Evolutionary conservation across 2,329 filamentous ascomycete genomes (phyloP), one percentile per base, ranked within the genome.

Genomic region (Helminthosporium solani): DNA sequence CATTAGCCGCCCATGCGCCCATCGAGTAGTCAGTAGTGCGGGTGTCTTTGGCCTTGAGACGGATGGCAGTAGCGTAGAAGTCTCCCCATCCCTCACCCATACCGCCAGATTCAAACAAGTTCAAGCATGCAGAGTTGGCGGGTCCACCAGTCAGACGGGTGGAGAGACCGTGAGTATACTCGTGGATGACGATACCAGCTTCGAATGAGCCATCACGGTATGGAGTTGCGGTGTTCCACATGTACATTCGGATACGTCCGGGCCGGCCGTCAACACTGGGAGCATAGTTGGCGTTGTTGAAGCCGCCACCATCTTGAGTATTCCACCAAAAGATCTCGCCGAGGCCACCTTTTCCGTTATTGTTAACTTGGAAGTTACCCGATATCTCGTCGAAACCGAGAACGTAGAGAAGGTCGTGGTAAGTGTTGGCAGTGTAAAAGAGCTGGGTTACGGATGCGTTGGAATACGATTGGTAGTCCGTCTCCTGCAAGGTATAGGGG

Each of bases 71-170:
- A 4, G 78, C 78, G 64, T 76, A 77, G 63, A 81, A 80, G 52
- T 82, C 79, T 45, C 74, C 68, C 80, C 80, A 82, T 30, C 79
- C 79, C 46, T 82, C 80, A 27, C 78, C 79, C 79, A 82, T 80
- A 31, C 80, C 79, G 7, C 78, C 74, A 1, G 75, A 66, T 49
- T 82, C 78, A n/a, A 71, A 54, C 9, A 71, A 59, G 52, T 44
- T 60, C 5, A 82, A 69, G 52, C 79, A 82, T 39, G 65, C 70
- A 5, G 68, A 60, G 71, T 82, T 84, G 36, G 71, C 67, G 0
- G 80, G 80, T 1, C 81, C 81, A 40, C 81, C 81, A 0, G 81
- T 83, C 21, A 84, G 72, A 33, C 81, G 79, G 65, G 71, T 82
- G 12, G 79, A 81, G 7, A 84, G 60, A 15, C 72, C 71, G 55